These are phyloP conservation scores for Gentiana dahurica DNA, from an alignment of 257 asterid genomes.

Conservation along the genomic window DNA sequence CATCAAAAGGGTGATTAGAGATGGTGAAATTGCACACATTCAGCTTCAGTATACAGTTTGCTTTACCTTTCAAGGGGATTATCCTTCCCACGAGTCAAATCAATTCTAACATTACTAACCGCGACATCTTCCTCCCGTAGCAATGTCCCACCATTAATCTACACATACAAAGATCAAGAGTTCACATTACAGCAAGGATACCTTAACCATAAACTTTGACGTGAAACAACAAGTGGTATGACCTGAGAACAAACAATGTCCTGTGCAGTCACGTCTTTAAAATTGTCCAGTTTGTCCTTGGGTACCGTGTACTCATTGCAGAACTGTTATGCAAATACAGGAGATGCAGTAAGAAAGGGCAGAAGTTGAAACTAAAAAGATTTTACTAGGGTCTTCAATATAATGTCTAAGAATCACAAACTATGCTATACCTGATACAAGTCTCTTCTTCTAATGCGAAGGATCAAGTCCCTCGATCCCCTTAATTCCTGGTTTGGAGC, in stretches of 20 bases:
- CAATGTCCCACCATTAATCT: constrained; percentile 45
- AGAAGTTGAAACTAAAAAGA: neutral
- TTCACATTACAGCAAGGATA: constrained; percentile 2
- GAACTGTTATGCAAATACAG: constrained; percentile 30
- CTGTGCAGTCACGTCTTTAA: constrained; percentile 70
- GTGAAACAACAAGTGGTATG: constrained; percentile 1
- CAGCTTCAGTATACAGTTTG: constrained; percentile 1
- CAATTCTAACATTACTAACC: constrained; percentile 79
- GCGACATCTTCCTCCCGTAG: constrained; percentile 74
- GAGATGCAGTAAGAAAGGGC: neutral
- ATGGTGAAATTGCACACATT: neutral
- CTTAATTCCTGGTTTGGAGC: constrained; percentile 61
- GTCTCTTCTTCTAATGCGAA: constrained; percentile 77
- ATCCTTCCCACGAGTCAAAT: constrained; percentile 71
- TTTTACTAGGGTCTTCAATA: neutral
- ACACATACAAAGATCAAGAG: constrained; percentile 7
- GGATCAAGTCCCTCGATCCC: constrained; percentile 79
- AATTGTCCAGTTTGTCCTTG: constrained; percentile 59
- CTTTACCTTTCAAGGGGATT: constrained; percentile 85
- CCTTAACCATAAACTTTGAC: neutral
- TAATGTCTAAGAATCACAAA: neutral
- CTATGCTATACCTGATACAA: constrained; percentile 57
- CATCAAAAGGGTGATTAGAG: neutral
- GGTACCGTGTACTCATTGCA: constrained; percentile 95
- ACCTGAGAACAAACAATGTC: constrained; percentile 95